These are phyloP conservation scores for Xylaria sp. DNA, from an alignment of 2,329 filamentous ascomycete species.

Conservation along the genomic window DNA sequence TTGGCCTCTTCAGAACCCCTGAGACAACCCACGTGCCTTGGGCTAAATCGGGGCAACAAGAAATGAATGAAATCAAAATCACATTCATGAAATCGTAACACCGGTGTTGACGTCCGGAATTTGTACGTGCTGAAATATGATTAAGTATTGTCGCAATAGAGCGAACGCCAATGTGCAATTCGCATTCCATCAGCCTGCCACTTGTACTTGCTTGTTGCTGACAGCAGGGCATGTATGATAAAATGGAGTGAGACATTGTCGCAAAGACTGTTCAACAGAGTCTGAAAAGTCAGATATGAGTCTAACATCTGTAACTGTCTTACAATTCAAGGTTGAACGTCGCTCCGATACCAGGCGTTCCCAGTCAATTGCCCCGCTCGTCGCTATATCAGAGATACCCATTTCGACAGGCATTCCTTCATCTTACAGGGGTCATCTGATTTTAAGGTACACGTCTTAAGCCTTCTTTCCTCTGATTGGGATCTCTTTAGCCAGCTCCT, in stretches of 20 bases:
- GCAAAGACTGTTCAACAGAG: background rate
- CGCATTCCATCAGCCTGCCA: background rate
- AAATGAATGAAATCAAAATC: too few relatives aligned
- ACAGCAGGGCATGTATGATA: background rate
- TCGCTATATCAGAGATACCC: background rate
- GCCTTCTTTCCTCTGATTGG: slow-evolving; percentile 26
- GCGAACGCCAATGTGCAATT: too few relatives aligned
- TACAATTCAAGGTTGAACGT: slow-evolving; percentile 6
- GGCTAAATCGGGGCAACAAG: too few relatives aligned
- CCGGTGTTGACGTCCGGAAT: too few relatives aligned
- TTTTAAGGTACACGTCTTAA: background rate
- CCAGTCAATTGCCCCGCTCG: background rate
- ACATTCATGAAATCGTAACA: too few relatives aligned
- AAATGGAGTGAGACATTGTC: too few relatives aligned
- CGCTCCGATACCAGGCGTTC: background rate
- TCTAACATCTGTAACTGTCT: slow-evolving; percentile 7
- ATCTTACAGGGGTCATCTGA: background rate
- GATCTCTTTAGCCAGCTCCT: slow-evolving; percentile 75
- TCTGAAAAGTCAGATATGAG: background rate
- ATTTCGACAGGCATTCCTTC: background rate
- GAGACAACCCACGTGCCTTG: too few relatives aligned
- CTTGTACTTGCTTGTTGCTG: background rate
- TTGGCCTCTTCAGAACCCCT: too few relatives aligned
- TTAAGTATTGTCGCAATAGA: too few relatives aligned
- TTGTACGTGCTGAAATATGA: too few relatives aligned